Base-by-base conservation (phyloP, 306 rosid species). In the Vicia faba region DNA sequence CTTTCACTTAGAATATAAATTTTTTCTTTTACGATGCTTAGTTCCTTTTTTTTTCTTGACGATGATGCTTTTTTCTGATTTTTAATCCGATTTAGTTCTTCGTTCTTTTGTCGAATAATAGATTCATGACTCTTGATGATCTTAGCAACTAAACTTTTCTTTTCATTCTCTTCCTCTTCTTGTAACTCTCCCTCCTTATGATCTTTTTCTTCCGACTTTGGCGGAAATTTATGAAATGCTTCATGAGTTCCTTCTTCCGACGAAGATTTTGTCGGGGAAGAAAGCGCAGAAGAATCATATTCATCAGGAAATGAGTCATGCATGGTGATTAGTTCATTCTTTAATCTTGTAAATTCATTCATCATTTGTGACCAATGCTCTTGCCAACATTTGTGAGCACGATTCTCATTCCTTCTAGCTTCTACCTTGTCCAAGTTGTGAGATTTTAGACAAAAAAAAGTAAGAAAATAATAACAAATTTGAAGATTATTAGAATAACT, bases 91-190 rank as follows among this genome's bases (percentile, higher is more conserved):
- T 61, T 79, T 80, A 69, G 28, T 67, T 84, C 88, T 63, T 86
- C 90, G n/a, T 82, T 84, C 80, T 79, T 89, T 72, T 61, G 75
- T 41, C 77, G 81, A 76, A 84, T 88, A 49, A 84, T 75, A 5
- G 88, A 78, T 66, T 88, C 89, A 0, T 91, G 96, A 76, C 25
- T 86, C 80, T 85, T 83, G 31, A 78, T 82, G 85, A 88, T 70
- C 87, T 91, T 88, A 3, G 93, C 82, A 23, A 86, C 96, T 61
- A 15, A 58, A 39, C 63, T 75, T 64, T 56, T 78, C 39, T 75
- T 83, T 62, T 75, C 84, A 64, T 53, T 67, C 5, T 33, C 54
- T 39, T 70, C 85, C 39, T 72, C 84, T 53, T 66, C 73, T 26
- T 23, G 16, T 18, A 20, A 4, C 55, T 71, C 70, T 53, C 68